Conservation (phyloP, 345 rosid species). For the Raphanus raphanistrum region DNA sequence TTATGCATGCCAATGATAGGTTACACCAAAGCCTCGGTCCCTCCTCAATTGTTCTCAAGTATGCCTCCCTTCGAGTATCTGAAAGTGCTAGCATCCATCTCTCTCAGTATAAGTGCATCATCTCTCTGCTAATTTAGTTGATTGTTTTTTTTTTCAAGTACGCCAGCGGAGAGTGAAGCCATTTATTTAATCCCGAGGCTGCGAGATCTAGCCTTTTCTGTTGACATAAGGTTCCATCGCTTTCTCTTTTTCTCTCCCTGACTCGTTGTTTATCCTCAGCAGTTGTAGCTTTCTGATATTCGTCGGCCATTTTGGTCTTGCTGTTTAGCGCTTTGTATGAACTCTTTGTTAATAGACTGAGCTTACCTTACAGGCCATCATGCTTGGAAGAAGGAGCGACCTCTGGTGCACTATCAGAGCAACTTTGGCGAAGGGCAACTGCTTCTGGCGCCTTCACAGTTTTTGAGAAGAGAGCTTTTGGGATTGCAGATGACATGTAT, state of each 20-base stretch:
- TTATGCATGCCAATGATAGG: conserved; percentile 80
- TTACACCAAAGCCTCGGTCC: conserved; percentile 98
- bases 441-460: conserved; percentile 72
- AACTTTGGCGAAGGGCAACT: conserved; percentile 91
- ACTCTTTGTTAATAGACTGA: conserved; percentile 21
- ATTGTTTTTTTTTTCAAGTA: conserved; percentile 39
- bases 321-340: conserved; percentile 1
- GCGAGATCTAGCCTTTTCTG: conserved; percentile 91
- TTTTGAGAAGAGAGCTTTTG: conserved; percentile 83
- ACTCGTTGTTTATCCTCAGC: conserved; percentile 4
- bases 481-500: conserved; percentile 96
- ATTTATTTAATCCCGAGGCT: conserved; percentile 74
- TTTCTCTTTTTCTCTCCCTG: conserved; percentile 10
- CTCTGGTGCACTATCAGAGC: conserved; percentile 57
- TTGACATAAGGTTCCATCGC: conserved; percentile 67
- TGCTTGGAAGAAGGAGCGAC: conserved; percentile 49
- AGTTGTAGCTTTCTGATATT: conserved; percentile 11
- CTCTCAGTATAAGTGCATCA: conserved; percentile 10
- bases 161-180: conserved; percentile 75
- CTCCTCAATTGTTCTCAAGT: conserved; percentile 87
- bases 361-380: conserved; percentile 48
- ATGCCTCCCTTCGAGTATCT: conserved; percentile 28
- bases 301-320: conserved; percentile 11
- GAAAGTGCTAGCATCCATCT: conserved; percentile 7
- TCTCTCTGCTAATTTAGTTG: conserved; percentile 18